A percentile compares a stretch with the other conserved stretches of the same genome.
Conservation (phyloP, 441 rosid genomes). For the Omphalea diandra region DNA sequence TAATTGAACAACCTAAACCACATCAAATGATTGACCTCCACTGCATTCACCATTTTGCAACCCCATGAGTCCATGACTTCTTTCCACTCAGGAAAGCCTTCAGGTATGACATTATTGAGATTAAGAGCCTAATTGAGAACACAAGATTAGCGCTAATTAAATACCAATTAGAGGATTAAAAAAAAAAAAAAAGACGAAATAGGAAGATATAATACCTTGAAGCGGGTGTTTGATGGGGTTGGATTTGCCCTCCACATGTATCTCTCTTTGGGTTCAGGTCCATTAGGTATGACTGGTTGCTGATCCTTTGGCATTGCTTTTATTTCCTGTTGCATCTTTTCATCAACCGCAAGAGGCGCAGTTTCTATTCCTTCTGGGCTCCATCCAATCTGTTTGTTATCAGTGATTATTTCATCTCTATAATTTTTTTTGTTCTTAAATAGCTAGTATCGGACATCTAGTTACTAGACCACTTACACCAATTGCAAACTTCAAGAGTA, state of each 20-base stretch:
- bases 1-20: constrained; percentile 13
- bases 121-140: constrained; percentile 84
- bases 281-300: constrained; percentile 72
- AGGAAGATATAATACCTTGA: constrained; percentile 50
- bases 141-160: constrained; percentile 18
- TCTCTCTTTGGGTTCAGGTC: constrained; percentile 93
- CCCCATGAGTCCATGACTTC: constrained; percentile 95
- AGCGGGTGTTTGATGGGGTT: constrained; percentile 65
- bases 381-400: constrained; percentile 68
- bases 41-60: constrained; percentile 80
- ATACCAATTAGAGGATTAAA: constrained; percentile 1
- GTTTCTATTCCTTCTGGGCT: constrained; percentile 98
- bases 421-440: neutral
- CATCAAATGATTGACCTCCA: constrained; percentile 48
- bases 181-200: neutral
- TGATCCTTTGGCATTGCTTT: constrained; percentile 57
- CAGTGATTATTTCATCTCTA: constrained; percentile 9
- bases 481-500: too few species aligned
- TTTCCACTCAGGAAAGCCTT: constrained; percentile 85
- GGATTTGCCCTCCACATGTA: constrained; percentile 99
- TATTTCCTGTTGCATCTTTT: constrained; percentile 65
- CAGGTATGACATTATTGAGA: constrained; percentile 89
- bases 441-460: too few species aligned
- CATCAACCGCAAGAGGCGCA: constrained; percentile 91
- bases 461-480: too few species aligned